Percentiles rank a stretch among this genome's conserved stretches.
Conservation (phyloP, 495 filamentous ascomycete genomes). For the Xylaria bambusicola region DNA sequence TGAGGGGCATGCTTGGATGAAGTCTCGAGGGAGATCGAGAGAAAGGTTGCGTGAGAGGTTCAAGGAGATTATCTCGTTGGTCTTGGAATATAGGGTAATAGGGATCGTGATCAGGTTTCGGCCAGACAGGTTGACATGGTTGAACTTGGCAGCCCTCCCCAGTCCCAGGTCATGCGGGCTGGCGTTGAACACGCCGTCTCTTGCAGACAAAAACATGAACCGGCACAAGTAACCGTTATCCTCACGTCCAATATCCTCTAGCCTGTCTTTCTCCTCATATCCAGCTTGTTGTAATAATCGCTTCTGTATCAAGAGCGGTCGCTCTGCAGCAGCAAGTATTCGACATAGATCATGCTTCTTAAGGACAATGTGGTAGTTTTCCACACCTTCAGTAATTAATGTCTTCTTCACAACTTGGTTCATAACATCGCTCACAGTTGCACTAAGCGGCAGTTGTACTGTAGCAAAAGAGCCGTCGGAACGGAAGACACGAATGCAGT, state of each 20-base stretch:
- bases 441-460: conserved; percentile 74
- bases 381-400: conserved; percentile 81
- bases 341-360: conserved; percentile 88
- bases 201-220: conserved; percentile 88
- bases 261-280: conserved; percentile 80
- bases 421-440: conserved; percentile 82
- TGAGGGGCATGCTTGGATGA: conserved; percentile 89
- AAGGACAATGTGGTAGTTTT: conserved; percentile 94
- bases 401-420: conserved; percentile 86
- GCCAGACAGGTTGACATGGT: conserved; percentile 88
- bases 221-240: conserved; percentile 96
- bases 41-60: conserved; percentile 91
- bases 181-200: conserved; percentile 73
- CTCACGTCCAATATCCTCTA: conserved; percentile 95
- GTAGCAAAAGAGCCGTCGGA: conserved; percentile 93
- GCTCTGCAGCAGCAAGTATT: conserved; percentile 74
- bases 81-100: conserved; percentile 87
- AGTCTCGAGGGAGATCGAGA: conserved; percentile 91
- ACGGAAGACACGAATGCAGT: conserved; percentile 95
- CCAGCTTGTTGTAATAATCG: conserved; percentile 88
- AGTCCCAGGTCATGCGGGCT: conserved; percentile 71
- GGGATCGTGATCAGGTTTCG: conserved; percentile 93
- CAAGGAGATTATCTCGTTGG: conserved; percentile 88
- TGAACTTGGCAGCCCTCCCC: conserved; percentile 80
- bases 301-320: conserved; percentile 91